Conservation (phyloP, 2,329 filamentous ascomycete genomes). For the Chrysoporthe austroafricana region DNA sequence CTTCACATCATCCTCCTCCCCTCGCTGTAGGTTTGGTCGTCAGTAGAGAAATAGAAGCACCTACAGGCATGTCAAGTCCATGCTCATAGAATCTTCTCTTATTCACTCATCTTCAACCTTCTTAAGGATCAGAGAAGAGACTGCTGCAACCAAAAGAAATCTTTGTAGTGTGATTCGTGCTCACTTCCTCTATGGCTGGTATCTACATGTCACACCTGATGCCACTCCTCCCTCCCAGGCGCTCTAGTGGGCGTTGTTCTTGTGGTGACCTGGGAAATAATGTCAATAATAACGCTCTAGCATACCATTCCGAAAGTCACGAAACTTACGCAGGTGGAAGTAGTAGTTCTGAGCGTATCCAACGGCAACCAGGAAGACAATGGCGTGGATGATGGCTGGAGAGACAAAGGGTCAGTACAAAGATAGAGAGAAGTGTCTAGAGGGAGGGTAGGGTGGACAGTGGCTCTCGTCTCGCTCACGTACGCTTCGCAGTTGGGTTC, state of each 20-base stretch:
- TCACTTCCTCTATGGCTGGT: constrained; percentile 25
- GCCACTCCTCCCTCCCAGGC: constrained; percentile 25
- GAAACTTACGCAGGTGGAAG: constrained; percentile 93
- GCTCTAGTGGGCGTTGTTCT: constrained; percentile 97
- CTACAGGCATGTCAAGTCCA: background rate
- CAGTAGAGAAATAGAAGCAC: background rate
- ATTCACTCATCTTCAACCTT: background rate
- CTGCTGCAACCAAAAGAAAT: constrained; percentile 18
- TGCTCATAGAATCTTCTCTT: background rate
- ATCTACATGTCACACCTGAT: constrained; percentile 24
- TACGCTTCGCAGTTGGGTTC: constrained; percentile 88
- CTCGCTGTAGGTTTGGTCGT: background rate
- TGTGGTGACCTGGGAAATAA: constrained; percentile 82
- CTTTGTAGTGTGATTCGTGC: constrained; percentile 13
- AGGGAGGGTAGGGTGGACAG: background rate
- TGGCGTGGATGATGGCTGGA: constrained; percentile 84
- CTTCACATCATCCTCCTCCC: background rate
- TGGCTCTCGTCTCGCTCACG: constrained; percentile 43
- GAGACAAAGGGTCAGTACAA: constrained; percentile 23
- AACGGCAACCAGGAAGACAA: constrained; percentile 75
- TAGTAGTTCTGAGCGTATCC: constrained; percentile 99
- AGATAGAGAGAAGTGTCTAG: background rate
- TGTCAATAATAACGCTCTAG: constrained; percentile 11
- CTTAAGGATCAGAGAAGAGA: background rate
- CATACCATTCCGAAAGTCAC: background rate